These are phyloP conservation scores for Trichoderma sp. DNA, from an alignment of 2,329 filamentous ascomycete genomes.

Conservation along the genomic window DNA sequence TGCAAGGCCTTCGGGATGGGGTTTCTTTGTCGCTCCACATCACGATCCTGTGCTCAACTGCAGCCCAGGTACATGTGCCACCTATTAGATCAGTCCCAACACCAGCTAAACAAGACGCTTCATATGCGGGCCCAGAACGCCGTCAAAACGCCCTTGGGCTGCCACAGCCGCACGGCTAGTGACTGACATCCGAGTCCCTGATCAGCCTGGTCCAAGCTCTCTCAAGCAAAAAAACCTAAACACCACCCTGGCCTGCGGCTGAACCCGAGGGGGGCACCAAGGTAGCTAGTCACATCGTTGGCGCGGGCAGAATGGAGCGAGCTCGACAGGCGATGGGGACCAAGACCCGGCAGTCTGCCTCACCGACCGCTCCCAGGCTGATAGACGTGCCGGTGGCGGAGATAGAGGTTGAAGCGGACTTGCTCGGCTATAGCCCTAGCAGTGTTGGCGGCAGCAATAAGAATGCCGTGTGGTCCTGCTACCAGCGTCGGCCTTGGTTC, in stretches of 20 bases:
- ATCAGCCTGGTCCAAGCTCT: conserved; percentile 10
- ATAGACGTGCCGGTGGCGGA: conserved; percentile 16
- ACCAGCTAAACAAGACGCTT: neutral
- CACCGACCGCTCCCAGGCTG: conserved; percentile 16
- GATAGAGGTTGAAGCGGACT: neutral
- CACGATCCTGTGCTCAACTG: neutral
- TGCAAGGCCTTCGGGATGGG: conserved; percentile 10
- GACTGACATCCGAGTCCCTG: conserved; percentile 9
- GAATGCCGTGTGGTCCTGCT: conserved; percentile 8
- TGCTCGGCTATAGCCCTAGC: neutral
- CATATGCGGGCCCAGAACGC: conserved; percentile 4
- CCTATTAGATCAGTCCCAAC: neutral
- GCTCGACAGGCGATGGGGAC: neutral
- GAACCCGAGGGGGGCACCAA: conserved; percentile 15
- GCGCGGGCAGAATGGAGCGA: neutral
- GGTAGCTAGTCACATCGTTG: neutral
- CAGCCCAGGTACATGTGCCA: neutral
- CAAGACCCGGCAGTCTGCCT: conserved; percentile 18
- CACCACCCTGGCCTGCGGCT: conserved; percentile 20
- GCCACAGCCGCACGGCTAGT: conserved; percentile 17
- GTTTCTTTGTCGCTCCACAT: conserved; percentile 11
- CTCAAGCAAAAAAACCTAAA: neutral
- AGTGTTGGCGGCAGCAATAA: conserved; percentile 1
- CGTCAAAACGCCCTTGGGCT: neutral
- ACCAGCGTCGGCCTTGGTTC: neutral